Evolutionary conservation across 2,329 filamentous ascomycete species (phyloP).

Genomic region (Didymella segeticola): DNA sequence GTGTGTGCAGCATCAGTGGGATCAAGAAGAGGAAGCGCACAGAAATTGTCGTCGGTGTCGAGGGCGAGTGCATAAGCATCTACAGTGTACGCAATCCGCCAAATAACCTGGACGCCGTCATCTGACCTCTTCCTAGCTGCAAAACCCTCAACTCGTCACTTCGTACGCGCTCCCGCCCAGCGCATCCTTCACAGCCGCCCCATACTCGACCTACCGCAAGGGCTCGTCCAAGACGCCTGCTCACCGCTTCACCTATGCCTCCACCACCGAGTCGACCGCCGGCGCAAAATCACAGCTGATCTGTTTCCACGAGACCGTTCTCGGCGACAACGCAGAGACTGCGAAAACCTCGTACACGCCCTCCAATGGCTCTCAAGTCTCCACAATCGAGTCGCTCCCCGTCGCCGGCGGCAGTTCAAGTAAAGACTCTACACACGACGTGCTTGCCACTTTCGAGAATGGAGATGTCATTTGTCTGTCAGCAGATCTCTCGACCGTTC

Average conservation of each 20-base stretch:
- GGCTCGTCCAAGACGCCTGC: slow-evolving; percentile 51
- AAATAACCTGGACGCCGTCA: slow-evolving; percentile 1
- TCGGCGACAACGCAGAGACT: slow-evolving; percentile 44
- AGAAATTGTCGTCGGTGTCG: slow-evolving; percentile 65
- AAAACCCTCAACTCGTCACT: slow-evolving; percentile 65
- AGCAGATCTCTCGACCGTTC: slow-evolving; percentile 54
- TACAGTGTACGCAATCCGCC: slow-evolving; percentile 61
- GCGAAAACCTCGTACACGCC: slow-evolving; percentile 42
- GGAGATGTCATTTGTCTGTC: slow-evolving; percentile 69
- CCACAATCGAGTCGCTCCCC: slow-evolving; percentile 44
- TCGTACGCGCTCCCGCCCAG: slow-evolving; percentile 69
- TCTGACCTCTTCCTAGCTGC: slow-evolving; percentile 54
- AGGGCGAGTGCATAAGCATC: slow-evolving; percentile 67
- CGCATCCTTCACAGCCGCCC: slow-evolving; percentile 62
- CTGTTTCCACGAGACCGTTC: slow-evolving; percentile 60
- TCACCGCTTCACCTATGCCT: slow-evolving; percentile 64
- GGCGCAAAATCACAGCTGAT: slow-evolving; percentile 59
- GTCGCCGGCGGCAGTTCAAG: slow-evolving; percentile 25
- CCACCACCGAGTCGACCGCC: slow-evolving; percentile 54
- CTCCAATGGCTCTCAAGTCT: slow-evolving; percentile 31
- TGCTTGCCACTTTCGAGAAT: slow-evolving; percentile 66
- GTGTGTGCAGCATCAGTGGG: slow-evolving; percentile 62
- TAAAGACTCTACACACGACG: slow-evolving; percentile 44
- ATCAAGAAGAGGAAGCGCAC: slow-evolving; percentile 67
- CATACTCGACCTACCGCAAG: slow-evolving; percentile 65